Evolutionary conservation across 2,329 filamentous ascomycete species (phyloP).

Genomic region (Trichoderma endophyticum): DNA sequence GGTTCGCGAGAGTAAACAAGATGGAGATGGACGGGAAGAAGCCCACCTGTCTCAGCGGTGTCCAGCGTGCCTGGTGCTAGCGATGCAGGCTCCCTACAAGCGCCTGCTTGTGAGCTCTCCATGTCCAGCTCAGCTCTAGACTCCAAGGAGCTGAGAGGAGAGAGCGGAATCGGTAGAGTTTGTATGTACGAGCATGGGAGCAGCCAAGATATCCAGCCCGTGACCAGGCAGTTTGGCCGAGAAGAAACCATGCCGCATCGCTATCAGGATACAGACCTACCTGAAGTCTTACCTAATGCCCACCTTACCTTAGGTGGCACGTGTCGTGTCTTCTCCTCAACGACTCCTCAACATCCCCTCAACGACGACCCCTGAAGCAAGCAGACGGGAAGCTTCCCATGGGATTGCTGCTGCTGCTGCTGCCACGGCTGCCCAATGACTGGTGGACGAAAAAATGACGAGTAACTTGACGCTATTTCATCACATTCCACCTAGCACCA

Average conservation of each 20-base stretch:
- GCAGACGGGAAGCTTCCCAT: neutral
- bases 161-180: neutral
- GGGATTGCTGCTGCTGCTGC: neutral
- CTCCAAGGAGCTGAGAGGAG: neutral
- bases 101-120: neutral
- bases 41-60: neutral
- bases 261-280: neutral
- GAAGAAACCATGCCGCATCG: neutral
- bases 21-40: neutral
- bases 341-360: neutral
- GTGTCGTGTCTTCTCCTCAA: neutral
- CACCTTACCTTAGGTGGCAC: neutral
- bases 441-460: neutral
- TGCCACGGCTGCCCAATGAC: neutral
- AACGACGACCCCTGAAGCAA: neutral
- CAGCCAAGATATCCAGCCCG: neutral
- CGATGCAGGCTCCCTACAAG: neutral
- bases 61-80: neutral
- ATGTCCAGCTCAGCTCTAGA: neutral
- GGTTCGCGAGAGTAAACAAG: conserved; percentile 2
- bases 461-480: neutral
- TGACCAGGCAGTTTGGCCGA: conserved; percentile 1
- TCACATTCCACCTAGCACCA: neutral
- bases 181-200: neutral
- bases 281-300: neutral